Conservation (phyloP, 768 basidiomycete species). For the Kwoniella mangroviensis region DNA sequence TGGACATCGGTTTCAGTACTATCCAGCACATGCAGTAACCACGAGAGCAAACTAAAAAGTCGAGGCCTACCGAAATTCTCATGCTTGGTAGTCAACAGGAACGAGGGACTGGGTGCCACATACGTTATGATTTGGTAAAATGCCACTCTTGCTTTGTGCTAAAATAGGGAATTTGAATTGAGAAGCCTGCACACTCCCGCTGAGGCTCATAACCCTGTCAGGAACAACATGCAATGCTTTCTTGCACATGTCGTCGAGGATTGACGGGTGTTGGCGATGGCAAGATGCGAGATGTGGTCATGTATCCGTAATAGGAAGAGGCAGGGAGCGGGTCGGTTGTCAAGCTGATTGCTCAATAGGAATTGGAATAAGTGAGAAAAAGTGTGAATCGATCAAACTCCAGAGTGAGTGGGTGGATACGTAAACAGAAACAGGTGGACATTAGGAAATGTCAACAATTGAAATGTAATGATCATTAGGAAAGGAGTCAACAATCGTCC, state of each 20-base stretch:
- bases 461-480: background rate
- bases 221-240: background rate
- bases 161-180: background rate
- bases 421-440: background rate
- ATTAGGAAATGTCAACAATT: background rate
- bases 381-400: too few relatives aligned
- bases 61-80: too few relatives aligned
- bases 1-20: too few relatives aligned
- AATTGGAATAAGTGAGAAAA: too few relatives aligned
- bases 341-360: background rate
- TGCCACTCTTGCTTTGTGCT: background rate
- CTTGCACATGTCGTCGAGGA: too few relatives aligned
- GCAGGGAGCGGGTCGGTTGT: background rate
- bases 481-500: background rate
- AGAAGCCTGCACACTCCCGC: background rate
- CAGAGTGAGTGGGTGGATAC: too few relatives aligned
- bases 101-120: background rate
- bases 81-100: background rate
- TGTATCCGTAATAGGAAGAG: background rate
- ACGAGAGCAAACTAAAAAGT: background rate
- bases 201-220: background rate
- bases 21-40: too few relatives aligned
- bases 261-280: too few relatives aligned
- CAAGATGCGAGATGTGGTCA: too few relatives aligned
- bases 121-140: background rate